Evolutionary conservation across 352 stramenopile species (phyloP).

Genomic region (Peronospora tabacina): DNA sequence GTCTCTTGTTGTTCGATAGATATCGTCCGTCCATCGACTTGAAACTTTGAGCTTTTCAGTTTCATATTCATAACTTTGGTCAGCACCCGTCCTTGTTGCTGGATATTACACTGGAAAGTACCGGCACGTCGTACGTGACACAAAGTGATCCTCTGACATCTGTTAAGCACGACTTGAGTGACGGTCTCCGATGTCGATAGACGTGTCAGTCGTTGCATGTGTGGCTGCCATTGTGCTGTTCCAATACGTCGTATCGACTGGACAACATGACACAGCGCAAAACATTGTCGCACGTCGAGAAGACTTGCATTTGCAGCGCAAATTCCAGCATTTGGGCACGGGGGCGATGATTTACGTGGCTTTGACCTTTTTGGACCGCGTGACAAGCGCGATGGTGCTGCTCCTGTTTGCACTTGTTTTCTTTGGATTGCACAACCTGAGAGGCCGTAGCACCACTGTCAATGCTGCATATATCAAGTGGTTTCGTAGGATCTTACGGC

Average conservation of each 20-base stretch:
- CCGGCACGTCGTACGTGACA: background rate
- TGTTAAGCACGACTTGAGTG: slow-evolving; percentile 5
- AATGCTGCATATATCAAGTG: slow-evolving; percentile 35
- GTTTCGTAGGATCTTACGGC: slow-evolving; percentile 40
- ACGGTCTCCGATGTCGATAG: slow-evolving; percentile 6
- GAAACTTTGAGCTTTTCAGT: no score
- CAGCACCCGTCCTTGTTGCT: slow-evolving; percentile 24
- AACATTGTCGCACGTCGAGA: slow-evolving; percentile 10
- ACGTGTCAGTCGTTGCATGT: slow-evolving; percentile 13
- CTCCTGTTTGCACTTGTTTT: slow-evolving; percentile 33
- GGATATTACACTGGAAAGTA: no score
- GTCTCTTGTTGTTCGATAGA: no score
- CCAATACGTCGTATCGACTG: slow-evolving; percentile 32
- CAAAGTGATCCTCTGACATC: background rate
- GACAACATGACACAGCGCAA: background rate
- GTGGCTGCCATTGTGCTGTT: slow-evolving; percentile 30
- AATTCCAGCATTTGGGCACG: slow-evolving; percentile 42
- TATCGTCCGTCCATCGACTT: no score
- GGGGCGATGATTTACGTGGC: slow-evolving; percentile 42
- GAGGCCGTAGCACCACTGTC: slow-evolving; percentile 22
- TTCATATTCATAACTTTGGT: background rate
- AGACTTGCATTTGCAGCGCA: slow-evolving; percentile 44
- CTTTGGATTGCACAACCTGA: slow-evolving; percentile 30
- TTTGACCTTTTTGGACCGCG: slow-evolving; percentile 19
- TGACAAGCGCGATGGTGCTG: slow-evolving; percentile 21